Base-by-base conservation (phyloP, 1,139 yeast genomes). In the Protomyces gravidus region DNA sequence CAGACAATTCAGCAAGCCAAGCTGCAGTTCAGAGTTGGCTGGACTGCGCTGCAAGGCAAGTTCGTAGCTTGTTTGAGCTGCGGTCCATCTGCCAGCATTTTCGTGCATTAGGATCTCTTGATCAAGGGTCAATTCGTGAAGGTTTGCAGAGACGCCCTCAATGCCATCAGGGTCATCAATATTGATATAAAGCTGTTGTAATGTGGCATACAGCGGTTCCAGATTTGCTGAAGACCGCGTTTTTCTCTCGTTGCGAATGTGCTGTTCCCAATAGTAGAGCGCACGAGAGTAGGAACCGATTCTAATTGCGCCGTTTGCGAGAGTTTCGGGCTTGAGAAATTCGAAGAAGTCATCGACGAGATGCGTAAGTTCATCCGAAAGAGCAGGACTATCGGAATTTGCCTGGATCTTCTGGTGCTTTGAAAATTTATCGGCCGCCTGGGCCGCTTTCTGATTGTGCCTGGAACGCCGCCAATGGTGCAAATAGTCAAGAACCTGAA, bases 121-220 rank as follows among this genome's bases (percentile, higher is more conserved):
- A 26, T 66, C 68, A 21, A 63, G 45, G 19, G 80, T 78, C 57
- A 89, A 74, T 63, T 83, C 82, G 51, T 82, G 81, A 66, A 89
- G 86, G 64, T 80, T 79, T 63, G 88, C 83, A 56, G 92, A 74
- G 2, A 89, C 82, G 19, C 98, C 99, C 69, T 88, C 92, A 48
- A 94, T 76, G 0, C 96, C 84, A 73, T 94, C 99, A 49, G 85
- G 80, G 69, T 94, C 98, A 67, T 89, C 90, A 60, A 92, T 82
- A 62, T 81, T 86, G 3, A 95, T 86, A 70, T 92, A 94, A 76
- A 90, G 86, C 28, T 80, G 80, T 67, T 89, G 90, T 32, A 94
- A 66, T 23, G 68, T 68, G 7, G 69, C 66, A 50, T 69, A 69
- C 21, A 71, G 67, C 1, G 63, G 62, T 19, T 61, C 62, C 25